Conservation (phyloP, 2,329 filamentous ascomycete genomes). For the Colletotrichum sp. region DNA sequence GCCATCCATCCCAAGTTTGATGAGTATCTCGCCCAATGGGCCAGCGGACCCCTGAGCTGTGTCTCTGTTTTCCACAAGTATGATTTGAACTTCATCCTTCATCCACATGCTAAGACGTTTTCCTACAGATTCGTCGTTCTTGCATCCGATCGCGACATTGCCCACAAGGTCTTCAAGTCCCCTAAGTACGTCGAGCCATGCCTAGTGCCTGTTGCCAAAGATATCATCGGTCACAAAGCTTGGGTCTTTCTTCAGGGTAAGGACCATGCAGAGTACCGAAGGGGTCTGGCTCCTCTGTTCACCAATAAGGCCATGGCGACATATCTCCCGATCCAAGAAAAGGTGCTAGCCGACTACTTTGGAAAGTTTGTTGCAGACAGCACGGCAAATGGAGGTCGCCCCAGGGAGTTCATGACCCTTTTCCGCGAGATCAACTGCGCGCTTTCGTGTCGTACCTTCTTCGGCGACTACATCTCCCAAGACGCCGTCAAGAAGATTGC, state of each 20-base stretch:
- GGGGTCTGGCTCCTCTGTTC: conserved; percentile 76
- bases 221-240: conserved; percentile 73
- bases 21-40: conserved; percentile 78
- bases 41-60: conserved; percentile 78
- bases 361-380: conserved; percentile 69
- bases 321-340: conserved; percentile 77
- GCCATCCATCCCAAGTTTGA: conserved; percentile 77
- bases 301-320: conserved; percentile 72
- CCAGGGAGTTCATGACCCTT: conserved; percentile 70
- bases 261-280: conserved; percentile 78
- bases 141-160: conserved; percentile 77
- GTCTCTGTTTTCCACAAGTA: conserved; percentile 89
- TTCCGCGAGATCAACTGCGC: conserved; percentile 83
- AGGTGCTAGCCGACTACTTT: conserved; percentile 75
- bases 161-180: conserved; percentile 83
- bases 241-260: conserved; percentile 84
- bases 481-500: conserved; percentile 75
- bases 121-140: conserved; percentile 74
- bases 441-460: conserved; percentile 79
- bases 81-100: background rate
- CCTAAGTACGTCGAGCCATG: conserved; percentile 77
- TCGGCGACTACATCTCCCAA: conserved; percentile 79
- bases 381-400: conserved; percentile 53
- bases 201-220: conserved; percentile 76
- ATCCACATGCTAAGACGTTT: rapidly evolving